Conservation (phyloP, 345 rosid genomes). For the Rhodamnia argentea region DNA sequence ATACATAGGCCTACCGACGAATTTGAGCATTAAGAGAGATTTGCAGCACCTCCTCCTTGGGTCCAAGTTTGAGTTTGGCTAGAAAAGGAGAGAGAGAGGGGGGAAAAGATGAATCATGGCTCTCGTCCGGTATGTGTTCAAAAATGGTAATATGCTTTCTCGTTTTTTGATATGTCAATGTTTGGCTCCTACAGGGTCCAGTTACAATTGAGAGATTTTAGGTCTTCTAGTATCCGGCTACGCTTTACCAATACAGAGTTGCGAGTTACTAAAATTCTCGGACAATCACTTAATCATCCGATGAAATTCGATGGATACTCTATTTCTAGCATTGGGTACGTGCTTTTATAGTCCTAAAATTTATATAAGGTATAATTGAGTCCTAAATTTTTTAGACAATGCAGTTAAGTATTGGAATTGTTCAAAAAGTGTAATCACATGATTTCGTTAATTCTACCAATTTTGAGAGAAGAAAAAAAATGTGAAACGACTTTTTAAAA, state of each 20-base stretch:
- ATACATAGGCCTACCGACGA: not conserved
- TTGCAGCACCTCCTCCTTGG: not conserved
- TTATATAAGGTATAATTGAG: not conserved
- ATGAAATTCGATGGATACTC: not conserved
- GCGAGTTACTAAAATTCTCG: not conserved
- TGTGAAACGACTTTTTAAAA: not conserved
- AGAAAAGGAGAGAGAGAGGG: not conserved
- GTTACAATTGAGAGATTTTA: not conserved
- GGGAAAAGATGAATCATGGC: not conserved
- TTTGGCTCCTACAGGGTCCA: not conserved
- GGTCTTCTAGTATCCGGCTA: not conserved
- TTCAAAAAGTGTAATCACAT: not conserved
- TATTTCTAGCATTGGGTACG: not conserved
- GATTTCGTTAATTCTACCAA: not conserved
- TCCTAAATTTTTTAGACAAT: not conserved
- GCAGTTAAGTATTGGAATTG: not conserved
- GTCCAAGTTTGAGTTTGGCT: not conserved
- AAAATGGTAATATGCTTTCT: not conserved
- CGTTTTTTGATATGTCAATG: not conserved
- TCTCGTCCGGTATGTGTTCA: not conserved
- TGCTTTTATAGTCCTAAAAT: not conserved
- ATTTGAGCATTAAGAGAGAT: not conserved
- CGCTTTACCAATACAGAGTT: not conserved
- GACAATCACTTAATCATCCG: not conserved
- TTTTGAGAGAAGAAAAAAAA: not conserved